Evolutionary conservation across 306 rosid genomes (phyloP).

Genomic region (Cyclanthera cordifolia): DNA sequence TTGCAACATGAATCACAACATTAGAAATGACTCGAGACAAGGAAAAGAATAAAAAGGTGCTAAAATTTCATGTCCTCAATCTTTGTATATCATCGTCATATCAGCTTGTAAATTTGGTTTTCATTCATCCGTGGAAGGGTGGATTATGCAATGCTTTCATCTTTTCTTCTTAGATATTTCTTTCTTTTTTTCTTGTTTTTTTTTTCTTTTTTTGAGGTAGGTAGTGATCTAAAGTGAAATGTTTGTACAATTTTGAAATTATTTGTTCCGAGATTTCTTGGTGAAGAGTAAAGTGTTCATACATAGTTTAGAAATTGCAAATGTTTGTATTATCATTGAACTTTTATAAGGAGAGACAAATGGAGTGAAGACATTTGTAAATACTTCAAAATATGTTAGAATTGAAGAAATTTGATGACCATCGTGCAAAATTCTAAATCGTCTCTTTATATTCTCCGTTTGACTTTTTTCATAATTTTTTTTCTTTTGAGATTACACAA

Average conservation of each 20-base stretch:
- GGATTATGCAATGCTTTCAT: conserved; percentile 1
- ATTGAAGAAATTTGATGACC: background rate
- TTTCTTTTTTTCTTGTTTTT: background rate
- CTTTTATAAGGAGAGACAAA: background rate
- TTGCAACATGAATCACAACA: conserved; percentile 30
- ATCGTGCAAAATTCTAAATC: background rate
- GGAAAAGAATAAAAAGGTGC: background rate
- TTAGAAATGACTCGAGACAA: background rate
- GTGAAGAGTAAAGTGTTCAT: background rate
- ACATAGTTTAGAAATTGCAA: background rate
- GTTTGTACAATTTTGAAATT: background rate
- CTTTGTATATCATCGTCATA: background rate
- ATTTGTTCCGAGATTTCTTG: background rate
- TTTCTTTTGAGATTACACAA: too few species aligned
- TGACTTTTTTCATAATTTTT: too few species aligned
- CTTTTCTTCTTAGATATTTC: background rate
- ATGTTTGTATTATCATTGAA: background rate
- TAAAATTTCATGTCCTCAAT: background rate
- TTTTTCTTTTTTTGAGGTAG: background rate
- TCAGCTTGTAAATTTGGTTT: conserved; percentile 5
- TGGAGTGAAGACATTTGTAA: background rate
- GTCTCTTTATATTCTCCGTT: too few species aligned
- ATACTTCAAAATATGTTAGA: background rate
- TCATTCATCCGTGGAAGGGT: conserved; percentile 12
- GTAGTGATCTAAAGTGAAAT: background rate